Conservation (phyloP, 1,284 basidiomycete genomes). For the Ceratobasidium theobromae region DNA sequence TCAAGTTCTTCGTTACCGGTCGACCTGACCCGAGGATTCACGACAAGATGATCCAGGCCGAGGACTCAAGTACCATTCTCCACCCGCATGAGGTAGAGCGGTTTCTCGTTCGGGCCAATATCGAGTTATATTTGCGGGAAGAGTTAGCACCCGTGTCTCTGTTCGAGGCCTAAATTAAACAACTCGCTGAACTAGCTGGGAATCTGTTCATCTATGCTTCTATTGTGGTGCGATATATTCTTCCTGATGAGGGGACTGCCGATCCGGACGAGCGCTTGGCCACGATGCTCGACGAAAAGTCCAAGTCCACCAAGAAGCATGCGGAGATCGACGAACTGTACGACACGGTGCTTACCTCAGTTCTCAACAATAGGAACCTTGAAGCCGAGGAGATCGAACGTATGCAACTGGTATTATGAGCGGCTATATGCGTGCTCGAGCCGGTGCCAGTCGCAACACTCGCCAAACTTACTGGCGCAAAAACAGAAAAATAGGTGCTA, state of each 20-base stretch:
- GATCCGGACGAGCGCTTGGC: neutral
- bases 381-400: neutral
- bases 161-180: neutral
- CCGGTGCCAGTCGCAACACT: neutral
- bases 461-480: too few relatives aligned
- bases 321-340: neutral
- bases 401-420: neutral
- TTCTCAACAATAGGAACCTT: neutral
- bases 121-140: neutral
- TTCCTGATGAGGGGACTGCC: neutral
- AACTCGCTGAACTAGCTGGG: conserved; percentile 14
- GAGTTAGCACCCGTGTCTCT: neutral
- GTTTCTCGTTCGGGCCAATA: conserved; percentile 20
- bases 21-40: conserved; percentile 26
- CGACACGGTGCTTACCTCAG: neutral
- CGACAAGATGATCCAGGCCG: neutral
- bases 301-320: neutral
- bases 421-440: neutral
- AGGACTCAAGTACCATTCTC: neutral
- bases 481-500: too few relatives aligned
- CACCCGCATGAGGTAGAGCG: conserved; percentile 33
- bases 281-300: neutral
- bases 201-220: conserved; percentile 32
- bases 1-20: conserved; percentile 28
- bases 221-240: conserved; percentile 14